Base-by-base conservation (phyloP, 805 yeast genomes). In the Cyberlindnera misumaiensis region DNA sequence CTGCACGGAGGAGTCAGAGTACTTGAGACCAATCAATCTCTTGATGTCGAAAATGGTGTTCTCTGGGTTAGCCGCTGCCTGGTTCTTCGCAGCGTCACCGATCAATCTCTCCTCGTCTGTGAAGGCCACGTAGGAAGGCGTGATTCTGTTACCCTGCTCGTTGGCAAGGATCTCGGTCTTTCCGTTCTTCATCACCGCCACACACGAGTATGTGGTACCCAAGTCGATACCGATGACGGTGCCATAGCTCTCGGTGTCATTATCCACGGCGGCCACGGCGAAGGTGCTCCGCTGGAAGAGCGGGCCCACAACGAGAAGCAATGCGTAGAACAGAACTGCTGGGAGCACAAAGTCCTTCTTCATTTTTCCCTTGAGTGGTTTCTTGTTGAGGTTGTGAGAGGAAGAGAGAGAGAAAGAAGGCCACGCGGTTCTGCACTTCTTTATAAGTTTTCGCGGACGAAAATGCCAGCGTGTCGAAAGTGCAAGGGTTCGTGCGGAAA, bases 131-230 rank as follows among this genome's bases (percentile, higher is more conserved):
- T 83, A 88, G 1, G 95, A 86, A 20, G 97, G 97, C 14, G 97
- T 88, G 54, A 89, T 88, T 74, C 97, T 83, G 70, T 87, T 86
- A 71, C 97, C 97, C 70, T 88, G 97, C 66, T 88, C 96, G 59
- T 88, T 88, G 48, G 96, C 95, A 48, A 88, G 72, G 53, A 88
- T 88, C 60, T 88, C 97, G 36, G 90, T 95, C 58, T 88, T 75
- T 56, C 89, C 94, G 52, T 80, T 77, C 56, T 75, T 75, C 83
- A 78, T 77, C 34, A 77, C 87, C 52, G 96, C 97, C 41, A 89
- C 97, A 79, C 97, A 89, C 2, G 96, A 88, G 69, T 89, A 89
- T 3, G 97, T 89, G 45, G 97, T 89, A 63, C 98, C 98, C 68
- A 90, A 75, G 72, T 90, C 97, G 59, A 90, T 90, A 68, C 97